Evolutionary conservation across 2,329 filamentous ascomycete species (phyloP), one percentile per base, ranked within the genome.

Genomic region (Fonsecaea multimorphosa): DNA sequence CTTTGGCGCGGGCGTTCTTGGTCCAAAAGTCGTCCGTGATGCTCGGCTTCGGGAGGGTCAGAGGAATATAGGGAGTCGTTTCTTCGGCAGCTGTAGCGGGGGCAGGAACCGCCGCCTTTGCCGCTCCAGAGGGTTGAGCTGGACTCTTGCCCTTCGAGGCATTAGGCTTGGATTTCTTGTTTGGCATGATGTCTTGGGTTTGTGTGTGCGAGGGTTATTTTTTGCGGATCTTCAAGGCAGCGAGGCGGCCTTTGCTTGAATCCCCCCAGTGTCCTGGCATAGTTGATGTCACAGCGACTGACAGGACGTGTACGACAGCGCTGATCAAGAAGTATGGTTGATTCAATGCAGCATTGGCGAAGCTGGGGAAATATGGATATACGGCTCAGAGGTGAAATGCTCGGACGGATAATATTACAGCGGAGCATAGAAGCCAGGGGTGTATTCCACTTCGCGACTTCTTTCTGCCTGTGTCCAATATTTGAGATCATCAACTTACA

Each of bases 1-100:
- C 64, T 61, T 69, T 71, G 11, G 64, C 64, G 3, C 60, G 64
- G 49, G 67, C 62, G 49, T 70, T 69, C 61, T 69, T 64, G 2
- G 54, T 49, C 61, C 55, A 57, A 52, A 65, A 67, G 51, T 67
- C 64, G 9, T 69, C 67, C 1, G 53, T 16, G 16, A 24, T 3
- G 29, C 16, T 51, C 14, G 58, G 49, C 16, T 12, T 34, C 24
- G 51, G 58, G 4, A 54, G 54, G 12, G 24, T n/a, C 24, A 16
- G 54, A 36, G 61, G 53, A 4, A 24, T 31, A 11, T 54, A 57
- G n/a, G 19, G 22, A 7, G 27, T 36, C 2, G 53, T 27, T 22
- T 52, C 44, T 27, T 31, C 27, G 12, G 27, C n/a, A 60, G 29
- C n/a, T 27, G 58, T 16, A 27, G 59, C 7, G 6, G 58, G 16